Conservation (phyloP, 345 rosid genomes). For the Cardiospermum halicacabum region DNA sequence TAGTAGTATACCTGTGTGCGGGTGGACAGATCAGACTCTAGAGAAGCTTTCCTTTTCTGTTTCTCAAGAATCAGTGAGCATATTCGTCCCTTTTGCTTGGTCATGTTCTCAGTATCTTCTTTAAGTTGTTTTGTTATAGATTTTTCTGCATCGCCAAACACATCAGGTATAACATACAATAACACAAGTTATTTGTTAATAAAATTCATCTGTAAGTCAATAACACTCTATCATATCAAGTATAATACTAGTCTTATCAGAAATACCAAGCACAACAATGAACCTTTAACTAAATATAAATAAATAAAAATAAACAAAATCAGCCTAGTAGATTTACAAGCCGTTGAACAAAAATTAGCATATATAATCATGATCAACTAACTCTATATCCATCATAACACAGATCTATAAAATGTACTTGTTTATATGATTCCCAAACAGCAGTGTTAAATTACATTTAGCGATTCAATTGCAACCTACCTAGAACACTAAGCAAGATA, state of each 20-base stretch:
- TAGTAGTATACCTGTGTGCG: slow-evolving; percentile 45
- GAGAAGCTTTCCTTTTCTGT: slow-evolving; percentile 44
- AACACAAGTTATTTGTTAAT: not conserved
- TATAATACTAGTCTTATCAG: not conserved
- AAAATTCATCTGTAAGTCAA: not conserved
- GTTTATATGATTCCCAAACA: no score
- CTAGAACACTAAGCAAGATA: no score
- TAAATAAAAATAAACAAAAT: no score
- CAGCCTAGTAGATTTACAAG: no score
- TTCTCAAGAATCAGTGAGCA: slow-evolving; percentile 53
- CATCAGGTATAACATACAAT: not conserved
- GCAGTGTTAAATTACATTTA: no score
- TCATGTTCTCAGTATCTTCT: slow-evolving; percentile 49
- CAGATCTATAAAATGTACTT: no score
- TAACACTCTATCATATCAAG: not conserved
- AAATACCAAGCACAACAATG: not conserved
- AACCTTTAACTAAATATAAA: not conserved
- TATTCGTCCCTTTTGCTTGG: slow-evolving; percentile 45
- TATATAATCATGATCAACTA: no score
- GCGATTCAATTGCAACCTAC: no score
- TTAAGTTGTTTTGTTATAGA: slow-evolving; percentile 35
- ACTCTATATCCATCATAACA: no score
- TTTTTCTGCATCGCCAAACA: slow-evolving; percentile 35
- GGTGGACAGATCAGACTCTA: slow-evolving; percentile 57
- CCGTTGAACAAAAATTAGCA: no score